A percentile compares a stretch with the other conserved stretches of the same genome.
Evolutionary conservation across 1,284 basidiomycete species (phyloP).

Genomic region (Neotropicomus parvogracilis): DNA sequence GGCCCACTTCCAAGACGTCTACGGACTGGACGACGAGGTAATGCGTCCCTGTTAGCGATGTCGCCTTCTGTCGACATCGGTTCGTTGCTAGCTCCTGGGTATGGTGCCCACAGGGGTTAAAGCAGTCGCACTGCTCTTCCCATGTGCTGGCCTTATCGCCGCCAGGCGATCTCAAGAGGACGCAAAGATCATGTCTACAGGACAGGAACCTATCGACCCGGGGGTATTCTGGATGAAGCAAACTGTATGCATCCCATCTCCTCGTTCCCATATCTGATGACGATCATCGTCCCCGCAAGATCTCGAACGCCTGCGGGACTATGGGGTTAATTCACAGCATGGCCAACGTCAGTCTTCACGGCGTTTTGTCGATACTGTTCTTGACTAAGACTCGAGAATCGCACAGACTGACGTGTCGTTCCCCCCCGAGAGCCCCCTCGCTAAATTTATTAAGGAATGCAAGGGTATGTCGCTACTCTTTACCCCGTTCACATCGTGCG

Average conservation of each 20-base stretch:
- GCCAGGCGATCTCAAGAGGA: slow-evolving; percentile 57
- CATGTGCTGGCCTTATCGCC: slow-evolving; percentile 54
- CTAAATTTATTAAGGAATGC: slow-evolving; percentile 62
- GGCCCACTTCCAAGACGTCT: slow-evolving; percentile 75
- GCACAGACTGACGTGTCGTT: slow-evolving; percentile 56
- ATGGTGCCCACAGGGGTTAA: slow-evolving; percentile 71
- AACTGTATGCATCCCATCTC: slow-evolving; percentile 44
- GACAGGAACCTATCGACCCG: slow-evolving; percentile 53
- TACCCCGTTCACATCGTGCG: not conserved
- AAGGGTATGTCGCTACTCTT: slow-evolving; percentile 40
- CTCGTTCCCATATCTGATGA: slow-evolving; percentile 4
- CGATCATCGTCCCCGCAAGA: slow-evolving; percentile 43
- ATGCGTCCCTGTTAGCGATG: not conserved
- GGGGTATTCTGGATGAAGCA: slow-evolving; percentile 75
- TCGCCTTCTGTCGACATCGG: not conserved
- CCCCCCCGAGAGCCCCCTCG: slow-evolving; percentile 52
- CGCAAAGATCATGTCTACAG: slow-evolving; percentile 42
- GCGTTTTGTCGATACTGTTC: slow-evolving; percentile 7
- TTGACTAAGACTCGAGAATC: not conserved
- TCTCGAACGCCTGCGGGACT: slow-evolving; percentile 85
- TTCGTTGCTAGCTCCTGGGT: slow-evolving; percentile 62
- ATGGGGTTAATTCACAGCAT: slow-evolving; percentile 83
- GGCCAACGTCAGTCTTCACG: slow-evolving; percentile 53
- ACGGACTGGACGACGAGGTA: slow-evolving; percentile 75
- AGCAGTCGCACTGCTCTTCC: slow-evolving; percentile 82